These are phyloP conservation scores for Thymus mandschuricus DNA, from an alignment of 257 asterid genomes.

Conservation along the genomic window DNA sequence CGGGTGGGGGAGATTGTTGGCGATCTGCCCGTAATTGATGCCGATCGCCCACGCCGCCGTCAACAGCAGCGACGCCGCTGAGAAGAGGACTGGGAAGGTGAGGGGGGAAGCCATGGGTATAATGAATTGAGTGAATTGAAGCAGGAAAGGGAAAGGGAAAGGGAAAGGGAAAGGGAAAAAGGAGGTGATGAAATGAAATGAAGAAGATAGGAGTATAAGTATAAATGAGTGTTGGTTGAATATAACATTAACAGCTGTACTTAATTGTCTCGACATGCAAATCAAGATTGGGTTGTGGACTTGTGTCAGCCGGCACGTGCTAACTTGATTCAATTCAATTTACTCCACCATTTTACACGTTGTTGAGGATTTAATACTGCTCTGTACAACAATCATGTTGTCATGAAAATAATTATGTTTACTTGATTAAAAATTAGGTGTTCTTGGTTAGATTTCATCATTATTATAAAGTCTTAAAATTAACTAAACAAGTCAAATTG, in stretches of 20 bases:
- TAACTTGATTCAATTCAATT: neutral
- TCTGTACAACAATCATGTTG: too few relatives aligned
- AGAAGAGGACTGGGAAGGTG: constrained; percentile 11
- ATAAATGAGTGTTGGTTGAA: constrained; percentile 18
- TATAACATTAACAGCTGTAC: constrained; percentile 20
- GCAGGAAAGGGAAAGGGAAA: neutral
- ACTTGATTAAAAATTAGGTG: too few relatives aligned
- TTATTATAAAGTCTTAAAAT: too few relatives aligned
- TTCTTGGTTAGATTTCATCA: too few relatives aligned
- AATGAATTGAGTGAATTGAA: neutral
- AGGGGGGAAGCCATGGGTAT: constrained; percentile 21
- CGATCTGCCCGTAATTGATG: constrained; percentile 89
- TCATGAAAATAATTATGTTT: too few relatives aligned
- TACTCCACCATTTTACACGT: neutral
- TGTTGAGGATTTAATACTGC: neutral
- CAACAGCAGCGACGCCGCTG: constrained; percentile 7
- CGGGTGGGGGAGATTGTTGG: constrained; percentile 80
- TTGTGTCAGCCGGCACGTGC: constrained; percentile 22
- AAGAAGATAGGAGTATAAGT: too few relatives aligned
- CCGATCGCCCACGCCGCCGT: constrained; percentile 43
- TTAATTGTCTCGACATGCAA: constrained; percentile 8
- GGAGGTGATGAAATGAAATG: too few relatives aligned
- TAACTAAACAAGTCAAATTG: too few relatives aligned
- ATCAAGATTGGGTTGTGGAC: constrained; percentile 25
- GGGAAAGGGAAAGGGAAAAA: too few relatives aligned